A percentile compares a stretch with the other conserved stretches of the same genome.
phyloP scores from a whole-genome alignment of 2,329 filamentous ascomycete genomes.

The Ophiostoma tasmaniense region DNA sequence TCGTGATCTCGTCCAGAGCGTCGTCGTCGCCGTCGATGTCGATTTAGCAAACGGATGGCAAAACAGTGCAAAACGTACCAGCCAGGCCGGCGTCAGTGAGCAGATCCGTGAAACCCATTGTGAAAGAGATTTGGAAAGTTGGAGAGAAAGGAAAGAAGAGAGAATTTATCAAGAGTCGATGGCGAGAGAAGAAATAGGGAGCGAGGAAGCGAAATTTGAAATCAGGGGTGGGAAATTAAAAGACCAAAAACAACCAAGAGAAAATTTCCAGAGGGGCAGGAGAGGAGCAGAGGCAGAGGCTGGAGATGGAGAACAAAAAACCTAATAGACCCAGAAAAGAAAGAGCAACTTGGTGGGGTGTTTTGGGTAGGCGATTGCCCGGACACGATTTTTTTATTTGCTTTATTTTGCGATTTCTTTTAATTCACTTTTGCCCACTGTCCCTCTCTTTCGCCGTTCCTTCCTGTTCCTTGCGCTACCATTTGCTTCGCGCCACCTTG shows the following conservation, averaged over 20 bases:
- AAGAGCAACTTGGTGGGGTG: constrained; percentile 6
- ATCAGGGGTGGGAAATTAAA: constrained; percentile 10
- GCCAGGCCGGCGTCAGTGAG: constrained; percentile 25
- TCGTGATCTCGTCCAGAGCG: background rate
- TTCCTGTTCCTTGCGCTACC: background rate
- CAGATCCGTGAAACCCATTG: constrained; percentile 27
- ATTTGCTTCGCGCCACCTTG: constrained; percentile 2
- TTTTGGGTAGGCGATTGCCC: background rate
- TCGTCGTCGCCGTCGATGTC: constrained; percentile 5
- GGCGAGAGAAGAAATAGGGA: constrained; percentile 6
- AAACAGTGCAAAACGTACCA: constrained; percentile 21
- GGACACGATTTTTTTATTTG: background rate
- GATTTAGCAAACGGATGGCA: constrained; percentile 11
- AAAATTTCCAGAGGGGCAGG: constrained; percentile 10
- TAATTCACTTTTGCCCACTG: background rate
- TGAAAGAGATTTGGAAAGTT: constrained; percentile 11
- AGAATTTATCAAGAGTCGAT: constrained; percentile 11
- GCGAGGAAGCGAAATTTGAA: constrained; percentile 6
- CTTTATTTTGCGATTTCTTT: constrained; percentile 2
- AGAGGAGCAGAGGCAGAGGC: constrained; percentile 13
- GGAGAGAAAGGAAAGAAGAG: background rate
- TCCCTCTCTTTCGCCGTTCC: background rate
- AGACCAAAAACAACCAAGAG: background rate
- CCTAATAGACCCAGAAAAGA: background rate
- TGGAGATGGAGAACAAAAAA: constrained; percentile 8